Evolutionary conservation across 352 stramenopile genomes (phyloP).

Genomic region (Globisporangium alternatum): DNA sequence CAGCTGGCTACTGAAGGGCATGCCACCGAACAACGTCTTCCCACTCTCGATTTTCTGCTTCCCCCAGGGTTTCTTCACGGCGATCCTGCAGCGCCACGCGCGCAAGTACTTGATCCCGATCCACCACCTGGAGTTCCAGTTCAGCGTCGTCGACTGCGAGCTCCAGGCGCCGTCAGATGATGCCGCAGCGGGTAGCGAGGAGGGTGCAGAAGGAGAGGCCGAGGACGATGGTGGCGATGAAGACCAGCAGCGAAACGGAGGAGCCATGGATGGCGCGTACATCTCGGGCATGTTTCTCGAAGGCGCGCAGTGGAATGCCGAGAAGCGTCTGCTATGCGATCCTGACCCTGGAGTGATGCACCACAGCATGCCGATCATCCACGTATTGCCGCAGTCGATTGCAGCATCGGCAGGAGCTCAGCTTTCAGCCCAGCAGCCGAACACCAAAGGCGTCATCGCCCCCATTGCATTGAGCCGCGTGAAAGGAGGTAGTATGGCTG

Average conservation of each 20-base stretch:
- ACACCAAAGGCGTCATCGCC: neutral
- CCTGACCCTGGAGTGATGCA: constrained; percentile 57
- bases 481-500: neutral
- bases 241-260: neutral
- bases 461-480: neutral
- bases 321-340: constrained; percentile 46
- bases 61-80: constrained; percentile 76
- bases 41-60: constrained; percentile 71
- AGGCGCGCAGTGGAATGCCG: constrained; percentile 61
- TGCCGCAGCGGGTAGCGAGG: neutral
- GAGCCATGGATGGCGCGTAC: constrained; percentile 48
- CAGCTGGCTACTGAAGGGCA: constrained; percentile 35
- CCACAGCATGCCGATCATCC: constrained; percentile 81
- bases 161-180: constrained; percentile 20
- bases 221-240: constrained; percentile 10
- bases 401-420: neutral
- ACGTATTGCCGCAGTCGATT: constrained; percentile 66
- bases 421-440: neutral
- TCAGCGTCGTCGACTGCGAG: constrained; percentile 48
- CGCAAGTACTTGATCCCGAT: constrained; percentile 67
- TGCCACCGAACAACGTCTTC: constrained; percentile 31
- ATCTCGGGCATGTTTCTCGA: constrained; percentile 67
- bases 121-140: constrained; percentile 75
- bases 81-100: constrained; percentile 68
- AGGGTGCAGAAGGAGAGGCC: neutral